Evolutionary conservation across 176 grass and related monocot species (phyloP).

Genomic region (Carex myosuroides): DNA sequence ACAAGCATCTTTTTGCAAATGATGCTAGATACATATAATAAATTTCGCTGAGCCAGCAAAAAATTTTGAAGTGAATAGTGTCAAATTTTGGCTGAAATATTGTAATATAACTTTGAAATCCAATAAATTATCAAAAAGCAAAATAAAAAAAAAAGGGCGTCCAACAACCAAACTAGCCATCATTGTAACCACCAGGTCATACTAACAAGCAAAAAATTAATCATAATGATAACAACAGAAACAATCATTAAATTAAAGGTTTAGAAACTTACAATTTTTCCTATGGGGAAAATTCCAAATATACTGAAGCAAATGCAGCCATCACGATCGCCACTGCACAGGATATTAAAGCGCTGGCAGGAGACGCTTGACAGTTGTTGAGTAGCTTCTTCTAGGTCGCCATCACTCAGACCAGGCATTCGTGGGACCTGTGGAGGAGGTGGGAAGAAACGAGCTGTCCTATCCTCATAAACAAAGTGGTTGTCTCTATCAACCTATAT

Average conservation of each 20-base stretch:
- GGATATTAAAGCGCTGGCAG: constrained; percentile 79
- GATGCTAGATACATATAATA: not conserved
- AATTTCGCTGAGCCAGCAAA: not conserved
- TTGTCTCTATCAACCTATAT: constrained; percentile 52
- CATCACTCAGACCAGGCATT: constrained; percentile 73
- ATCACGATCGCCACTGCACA: constrained; percentile 74
- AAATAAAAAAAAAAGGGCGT: not conserved
- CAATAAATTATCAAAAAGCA: not conserved
- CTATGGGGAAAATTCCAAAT: constrained; percentile 96
- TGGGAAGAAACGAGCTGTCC: constrained; percentile 84
- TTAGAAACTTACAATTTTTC: constrained; percentile 84
- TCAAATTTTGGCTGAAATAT: not conserved
- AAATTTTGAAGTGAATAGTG: not conserved
- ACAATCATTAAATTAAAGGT: constrained; percentile 19
- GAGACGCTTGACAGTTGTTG: constrained; percentile 63
- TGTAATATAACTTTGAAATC: not conserved
- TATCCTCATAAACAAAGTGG: constrained; percentile 73
- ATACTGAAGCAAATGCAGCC: constrained; percentile 96
- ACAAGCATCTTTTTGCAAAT: not conserved
- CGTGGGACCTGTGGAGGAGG: constrained; percentile 80
- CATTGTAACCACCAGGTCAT: constrained; percentile 2
- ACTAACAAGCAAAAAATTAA: not conserved
- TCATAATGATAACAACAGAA: constrained; percentile 22
- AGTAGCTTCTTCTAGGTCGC: constrained; percentile 58
- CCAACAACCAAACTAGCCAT: not conserved